Percentiles rank a stretch among this genome's conserved stretches.
Conservation (phyloP, 2,329 filamentous ascomycete species). For the Fusarium sp. region DNA sequence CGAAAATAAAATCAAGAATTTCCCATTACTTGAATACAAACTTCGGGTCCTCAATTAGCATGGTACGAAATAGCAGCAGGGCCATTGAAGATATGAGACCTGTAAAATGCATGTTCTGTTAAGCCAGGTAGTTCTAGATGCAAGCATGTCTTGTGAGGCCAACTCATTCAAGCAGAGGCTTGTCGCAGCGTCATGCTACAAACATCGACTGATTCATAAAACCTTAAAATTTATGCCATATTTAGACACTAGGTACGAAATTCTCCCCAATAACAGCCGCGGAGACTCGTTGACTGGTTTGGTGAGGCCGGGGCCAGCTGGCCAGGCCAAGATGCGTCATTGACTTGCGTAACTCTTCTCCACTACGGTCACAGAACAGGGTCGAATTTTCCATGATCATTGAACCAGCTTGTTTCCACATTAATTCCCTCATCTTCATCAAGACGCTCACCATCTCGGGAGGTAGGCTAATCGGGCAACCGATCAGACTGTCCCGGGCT, state of each 20-base stretch:
- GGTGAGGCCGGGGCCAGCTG: not conserved
- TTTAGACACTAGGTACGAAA: not conserved
- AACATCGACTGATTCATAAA: not conserved
- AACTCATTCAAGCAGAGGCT: not conserved
- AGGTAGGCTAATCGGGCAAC: not conserved
- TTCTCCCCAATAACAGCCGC: not conserved
- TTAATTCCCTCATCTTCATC: not conserved
- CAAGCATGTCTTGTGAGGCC: not conserved
- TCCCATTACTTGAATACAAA: fast-evolving
- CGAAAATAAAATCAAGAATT: not conserved
- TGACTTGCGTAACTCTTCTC: not conserved
- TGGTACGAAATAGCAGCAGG: too few relatives aligned
- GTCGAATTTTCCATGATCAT: not conserved
- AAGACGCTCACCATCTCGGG: not conserved
- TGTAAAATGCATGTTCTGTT: not conserved
- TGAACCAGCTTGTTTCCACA: not conserved
- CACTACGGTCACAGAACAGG: not conserved
- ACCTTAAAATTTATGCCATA: not conserved
- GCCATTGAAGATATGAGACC: fast-evolving
- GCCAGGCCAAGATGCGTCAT: not conserved
- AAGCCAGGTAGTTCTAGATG: not conserved
- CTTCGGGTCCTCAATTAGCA: too few relatives aligned
- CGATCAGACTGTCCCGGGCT: not conserved
- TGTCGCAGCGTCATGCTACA: not conserved
- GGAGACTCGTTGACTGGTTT: not conserved